Percentiles rank a stretch among this genome's conserved stretches.
phyloP scores from a whole-genome alignment of 2,329 filamentous ascomycete genomes.

The Epichloe sylvatica region DNA sequence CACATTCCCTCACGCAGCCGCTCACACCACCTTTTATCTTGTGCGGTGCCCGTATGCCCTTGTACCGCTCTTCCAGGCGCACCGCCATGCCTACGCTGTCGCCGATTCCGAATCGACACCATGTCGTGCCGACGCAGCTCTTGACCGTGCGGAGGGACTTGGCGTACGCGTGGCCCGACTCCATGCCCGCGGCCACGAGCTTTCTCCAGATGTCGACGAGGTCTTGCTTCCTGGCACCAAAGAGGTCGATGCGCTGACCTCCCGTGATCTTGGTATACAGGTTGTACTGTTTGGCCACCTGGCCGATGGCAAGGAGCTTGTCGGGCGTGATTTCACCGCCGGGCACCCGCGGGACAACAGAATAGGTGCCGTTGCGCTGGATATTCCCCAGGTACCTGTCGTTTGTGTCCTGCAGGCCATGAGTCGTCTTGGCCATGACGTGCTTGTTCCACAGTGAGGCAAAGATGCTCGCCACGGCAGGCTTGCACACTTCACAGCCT shows the following conservation, averaged over 20 bases:
- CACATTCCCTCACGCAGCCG: slow-evolving; percentile 84
- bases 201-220: slow-evolving; percentile 68
- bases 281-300: slow-evolving; percentile 69
- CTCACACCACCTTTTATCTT: slow-evolving; percentile 87
- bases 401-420: slow-evolving; percentile 81
- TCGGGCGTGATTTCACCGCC: slow-evolving; percentile 81
- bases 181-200: slow-evolving; percentile 72
- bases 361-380: slow-evolving; percentile 82
- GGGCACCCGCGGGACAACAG: slow-evolving; percentile 68
- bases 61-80: slow-evolving; percentile 77
- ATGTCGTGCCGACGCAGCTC: slow-evolving; percentile 80
- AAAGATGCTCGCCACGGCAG: slow-evolving; percentile 66
- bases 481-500: slow-evolving; percentile 81
- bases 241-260: slow-evolving; percentile 85
- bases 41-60: slow-evolving; percentile 76
- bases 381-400: slow-evolving; percentile 82
- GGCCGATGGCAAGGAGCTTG: slow-evolving; percentile 69
- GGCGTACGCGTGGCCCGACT: slow-evolving; percentile 81
- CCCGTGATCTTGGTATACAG: slow-evolving; percentile 89
- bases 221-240: slow-evolving; percentile 80
- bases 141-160: slow-evolving; percentile 84
- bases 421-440: slow-evolving; percentile 54
- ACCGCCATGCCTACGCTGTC: slow-evolving; percentile 88
- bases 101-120: slow-evolving; percentile 80
- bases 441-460: slow-evolving; percentile 73